A percentile compares a stretch with the other conserved stretches of the same genome.
Conservation (phyloP, 768 basidiomycete species). For the Podaxis rugospora region DNA sequence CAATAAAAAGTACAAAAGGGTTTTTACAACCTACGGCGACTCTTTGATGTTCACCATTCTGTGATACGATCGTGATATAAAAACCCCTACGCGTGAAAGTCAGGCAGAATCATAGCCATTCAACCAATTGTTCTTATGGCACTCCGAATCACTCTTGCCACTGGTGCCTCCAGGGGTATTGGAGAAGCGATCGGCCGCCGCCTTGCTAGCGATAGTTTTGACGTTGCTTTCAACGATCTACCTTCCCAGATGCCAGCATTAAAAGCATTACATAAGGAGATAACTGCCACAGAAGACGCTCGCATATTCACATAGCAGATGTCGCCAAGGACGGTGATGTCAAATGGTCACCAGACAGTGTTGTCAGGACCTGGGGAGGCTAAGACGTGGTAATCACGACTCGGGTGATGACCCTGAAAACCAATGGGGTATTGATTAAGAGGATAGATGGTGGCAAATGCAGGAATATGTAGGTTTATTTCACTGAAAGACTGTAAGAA, state of each 20-base stretch:
- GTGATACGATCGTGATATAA: not conserved
- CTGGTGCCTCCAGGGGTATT: constrained; percentile 42
- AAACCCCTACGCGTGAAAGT: not conserved
- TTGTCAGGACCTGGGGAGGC: constrained; percentile 14
- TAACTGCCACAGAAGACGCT: constrained; percentile 12
- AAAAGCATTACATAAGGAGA: constrained; percentile 12
- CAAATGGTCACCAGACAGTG: constrained; percentile 16
- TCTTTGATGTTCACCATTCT: too few relatives aligned
- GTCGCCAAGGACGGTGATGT: constrained; percentile 19
- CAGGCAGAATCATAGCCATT: too few relatives aligned
- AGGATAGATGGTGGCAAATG: constrained; percentile 12
- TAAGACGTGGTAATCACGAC: constrained; percentile 18
- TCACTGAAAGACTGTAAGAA: not conserved
- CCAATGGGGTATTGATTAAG: not conserved
- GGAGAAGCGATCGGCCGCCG: constrained; percentile 41
- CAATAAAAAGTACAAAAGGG: too few relatives aligned
- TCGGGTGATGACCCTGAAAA: not conserved
- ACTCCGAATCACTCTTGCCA: constrained; percentile 33
- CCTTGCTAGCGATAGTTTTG: constrained; percentile 40
- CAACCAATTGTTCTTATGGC: not conserved
- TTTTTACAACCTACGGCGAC: too few relatives aligned
- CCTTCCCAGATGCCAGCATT: constrained; percentile 12
- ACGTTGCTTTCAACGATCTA: constrained; percentile 38
- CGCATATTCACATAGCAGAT: constrained; percentile 13
- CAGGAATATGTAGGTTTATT: not conserved